These are phyloP conservation scores for Sapria himalayana DNA, from an alignment of 345 rosid species.

Conservation along the genomic window DNA sequence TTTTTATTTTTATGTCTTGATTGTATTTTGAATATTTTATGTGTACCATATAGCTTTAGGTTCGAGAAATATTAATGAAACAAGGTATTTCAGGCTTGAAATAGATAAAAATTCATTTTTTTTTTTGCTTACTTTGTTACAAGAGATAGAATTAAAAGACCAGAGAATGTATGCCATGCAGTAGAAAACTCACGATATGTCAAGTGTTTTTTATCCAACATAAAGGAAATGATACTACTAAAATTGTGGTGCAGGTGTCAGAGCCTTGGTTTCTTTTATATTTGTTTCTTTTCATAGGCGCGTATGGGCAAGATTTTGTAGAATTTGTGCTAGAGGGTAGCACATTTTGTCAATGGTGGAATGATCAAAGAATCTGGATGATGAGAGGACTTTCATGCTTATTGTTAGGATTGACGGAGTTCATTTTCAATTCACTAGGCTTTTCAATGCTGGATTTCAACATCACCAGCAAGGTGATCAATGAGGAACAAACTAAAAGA, in stretches of 20 bases:
- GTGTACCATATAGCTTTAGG: no score
- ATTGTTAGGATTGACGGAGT: conserved; percentile 23
- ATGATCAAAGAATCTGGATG: conserved; percentile 40
- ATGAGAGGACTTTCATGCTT: conserved; percentile 27
- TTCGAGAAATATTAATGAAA: no score
- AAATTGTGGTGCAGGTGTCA: conserved; percentile 30
- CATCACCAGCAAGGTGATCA: conserved; percentile 35
- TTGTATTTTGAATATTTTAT: no score
- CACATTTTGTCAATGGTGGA: conserved; percentile 49
- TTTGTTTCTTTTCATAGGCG: conserved; percentile 34
- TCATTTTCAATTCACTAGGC: conserved; percentile 22
- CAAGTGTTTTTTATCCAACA: background rate
- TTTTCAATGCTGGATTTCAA: conserved; percentile 26
- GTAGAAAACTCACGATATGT: background rate
- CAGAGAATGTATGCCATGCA: background rate
- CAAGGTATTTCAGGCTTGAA: no score
- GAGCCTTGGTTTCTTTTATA: conserved; percentile 47
- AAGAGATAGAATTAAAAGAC: background rate
- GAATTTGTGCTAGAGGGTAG: conserved; percentile 25
- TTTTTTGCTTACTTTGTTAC: no score
- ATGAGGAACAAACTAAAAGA: conserved; percentile 29
- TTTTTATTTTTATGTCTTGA: no score
- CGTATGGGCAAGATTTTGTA: conserved; percentile 25
- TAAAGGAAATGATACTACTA: background rate
- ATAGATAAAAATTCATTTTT: no score